Percentiles rank a stretch among this genome's conserved stretches.
phyloP scores from a whole-genome alignment of 2,329 filamentous ascomycete species.

The Rhynchosporium agropyri region DNA sequence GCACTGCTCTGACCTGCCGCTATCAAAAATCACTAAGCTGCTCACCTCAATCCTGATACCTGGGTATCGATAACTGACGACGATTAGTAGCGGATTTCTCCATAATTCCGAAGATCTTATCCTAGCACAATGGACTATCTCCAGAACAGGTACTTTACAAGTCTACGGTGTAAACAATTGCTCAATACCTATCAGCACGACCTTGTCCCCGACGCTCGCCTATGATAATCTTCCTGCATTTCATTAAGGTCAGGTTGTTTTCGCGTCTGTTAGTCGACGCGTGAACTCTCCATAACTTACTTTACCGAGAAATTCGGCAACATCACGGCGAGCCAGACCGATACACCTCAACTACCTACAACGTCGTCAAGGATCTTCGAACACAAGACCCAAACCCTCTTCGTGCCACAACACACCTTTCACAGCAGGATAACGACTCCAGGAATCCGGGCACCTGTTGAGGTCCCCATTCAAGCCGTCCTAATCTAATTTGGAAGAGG shows the following conservation, averaged over 20 bases:
- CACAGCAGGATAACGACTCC: conserved; percentile 4
- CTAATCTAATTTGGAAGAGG: neutral
- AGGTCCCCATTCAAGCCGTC: neutral
- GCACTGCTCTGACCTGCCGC: neutral
- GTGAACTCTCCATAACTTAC: neutral
- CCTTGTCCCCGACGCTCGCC: too few relatives aligned
- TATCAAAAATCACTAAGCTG: neutral
- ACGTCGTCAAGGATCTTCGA: neutral
- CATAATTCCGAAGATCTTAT: neutral
- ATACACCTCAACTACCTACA: neutral
- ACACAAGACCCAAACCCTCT: neutral
- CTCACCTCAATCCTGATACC: too few relatives aligned
- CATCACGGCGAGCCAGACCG: neutral
- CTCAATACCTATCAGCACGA: too few relatives aligned
- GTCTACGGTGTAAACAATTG: too few relatives aligned
- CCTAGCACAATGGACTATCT: neutral
- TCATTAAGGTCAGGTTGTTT: too few relatives aligned
- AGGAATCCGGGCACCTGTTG: conserved; percentile 4
- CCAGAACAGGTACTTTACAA: too few relatives aligned
- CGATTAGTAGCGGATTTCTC: too few relatives aligned
- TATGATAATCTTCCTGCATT: too few relatives aligned
- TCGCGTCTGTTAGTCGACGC: too few relatives aligned
- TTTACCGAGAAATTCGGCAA: neutral
- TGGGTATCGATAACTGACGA: too few relatives aligned
- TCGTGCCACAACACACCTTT: conserved; percentile 1